Base-by-base conservation (phyloP, 257 asterid genomes). In the Cinchona pubescens region DNA sequence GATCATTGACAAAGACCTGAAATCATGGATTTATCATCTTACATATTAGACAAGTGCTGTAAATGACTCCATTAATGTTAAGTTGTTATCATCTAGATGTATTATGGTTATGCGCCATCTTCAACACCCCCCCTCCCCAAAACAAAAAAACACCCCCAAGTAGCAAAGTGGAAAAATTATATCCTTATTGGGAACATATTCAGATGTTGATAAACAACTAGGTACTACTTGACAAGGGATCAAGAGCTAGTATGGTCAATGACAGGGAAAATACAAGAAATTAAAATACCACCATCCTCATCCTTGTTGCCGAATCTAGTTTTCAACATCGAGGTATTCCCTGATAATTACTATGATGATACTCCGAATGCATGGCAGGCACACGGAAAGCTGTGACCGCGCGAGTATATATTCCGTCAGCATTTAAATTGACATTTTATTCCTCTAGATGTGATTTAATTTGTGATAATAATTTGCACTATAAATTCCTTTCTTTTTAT, bases 1-100 rank as follows among this genome's bases (percentile, higher is more conserved):
- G 98, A 75, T 94, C 98, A 64, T 94, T 91, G 78, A 94, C 96
- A 61, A 74, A 91, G 69, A 91, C 96, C 97, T 91, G 87, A 80
- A 76, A 80, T 45, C 45, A 40, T 5, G 45, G 45, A 40, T 38
- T 38, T 38, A 3, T 38, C 42, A 3, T 38, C 3, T 40, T 0
- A 10, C 8, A 40, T 10, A 5, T 10, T 40, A 40, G 8, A 40
- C 0, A 10, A 40, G 10, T 40, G 45, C 4, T 6, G 25, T 16
- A 18, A 51, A 25, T 51, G 25, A 51, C n/a, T 51, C 58, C 19
- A 51, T 51, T 19, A 51, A 19, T 51, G 18, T 51, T 51, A 51
- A 3, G n/a, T 18, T 18, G 58, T 51, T n/a, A n/a, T n/a, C n/a
- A n/a, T n/a, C n/a, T n/a, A n/a, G n/a, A n/a, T n/a, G n/a, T n/a